Conservation (phyloP, 192 early-diverging fungal genomes). For the Dissophora ornata region DNA sequence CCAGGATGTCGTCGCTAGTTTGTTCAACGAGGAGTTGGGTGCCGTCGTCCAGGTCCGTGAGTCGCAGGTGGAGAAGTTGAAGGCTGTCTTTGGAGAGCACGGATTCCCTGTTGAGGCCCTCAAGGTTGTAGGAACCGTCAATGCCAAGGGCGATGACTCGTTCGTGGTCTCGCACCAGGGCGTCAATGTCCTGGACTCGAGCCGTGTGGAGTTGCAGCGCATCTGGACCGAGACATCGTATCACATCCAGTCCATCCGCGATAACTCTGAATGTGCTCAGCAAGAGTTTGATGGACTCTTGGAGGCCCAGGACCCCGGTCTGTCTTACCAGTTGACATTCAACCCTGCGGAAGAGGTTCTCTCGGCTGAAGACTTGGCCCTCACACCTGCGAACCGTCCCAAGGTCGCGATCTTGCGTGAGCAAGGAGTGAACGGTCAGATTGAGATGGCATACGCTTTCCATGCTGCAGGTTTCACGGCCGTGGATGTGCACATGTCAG, state of each 20-base stretch:
- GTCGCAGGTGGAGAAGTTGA: conserved; percentile 65
- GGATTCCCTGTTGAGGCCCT: conserved; percentile 68
- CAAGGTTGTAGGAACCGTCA: conserved; percentile 71
- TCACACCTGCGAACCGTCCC: conserved; percentile 60
- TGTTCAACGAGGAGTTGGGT: conserved; percentile 99
- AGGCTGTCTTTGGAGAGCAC: conserved; percentile 56
- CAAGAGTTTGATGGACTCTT: conserved; percentile 84
- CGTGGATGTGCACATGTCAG: conserved; percentile 99
- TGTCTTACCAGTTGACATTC: conserved; percentile 84
- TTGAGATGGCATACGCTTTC: conserved; percentile 96
- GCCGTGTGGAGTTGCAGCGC: conserved; percentile 79
- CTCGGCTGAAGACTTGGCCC: conserved; percentile 29
- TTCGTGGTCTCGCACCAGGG: conserved; percentile 65
- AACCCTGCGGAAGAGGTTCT: conserved; percentile 69
- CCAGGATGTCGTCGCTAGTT: conserved; percentile 59
- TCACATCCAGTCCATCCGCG: conserved; percentile 89
- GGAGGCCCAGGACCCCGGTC: conserved; percentile 80
- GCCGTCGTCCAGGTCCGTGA: conserved; percentile 91
- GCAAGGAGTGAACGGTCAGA: conserved; percentile 96
- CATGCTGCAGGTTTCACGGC: conserved; percentile 92
- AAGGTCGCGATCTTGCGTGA: conserved; percentile 96
- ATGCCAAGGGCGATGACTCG: conserved; percentile 54
- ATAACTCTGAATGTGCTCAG: conserved; percentile 87
- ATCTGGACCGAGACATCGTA: conserved; percentile 93
- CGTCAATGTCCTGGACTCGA: conserved; percentile 61